Conservation (phyloP, 116 monocot genomes). For the Phalaenopsis hybrid region DNA sequence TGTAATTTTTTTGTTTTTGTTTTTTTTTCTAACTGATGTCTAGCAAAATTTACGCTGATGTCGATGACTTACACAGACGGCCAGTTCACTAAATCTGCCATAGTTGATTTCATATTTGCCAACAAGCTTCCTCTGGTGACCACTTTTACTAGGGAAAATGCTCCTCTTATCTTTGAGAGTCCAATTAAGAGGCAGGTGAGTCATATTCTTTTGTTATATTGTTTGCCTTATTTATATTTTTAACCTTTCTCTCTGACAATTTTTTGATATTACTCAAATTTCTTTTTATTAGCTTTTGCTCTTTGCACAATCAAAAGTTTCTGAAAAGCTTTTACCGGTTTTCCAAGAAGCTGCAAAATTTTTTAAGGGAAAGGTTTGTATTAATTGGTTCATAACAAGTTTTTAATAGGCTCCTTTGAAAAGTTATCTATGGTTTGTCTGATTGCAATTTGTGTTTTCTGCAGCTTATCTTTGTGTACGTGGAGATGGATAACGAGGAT, state of each 20-base stretch:
- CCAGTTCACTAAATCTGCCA: conserved; percentile 52
- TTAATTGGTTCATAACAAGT: background rate
- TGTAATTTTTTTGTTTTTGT: background rate
- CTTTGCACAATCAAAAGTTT: conserved; percentile 68
- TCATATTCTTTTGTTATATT: background rate
- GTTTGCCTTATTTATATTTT: background rate
- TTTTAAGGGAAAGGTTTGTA: conserved; percentile 88
- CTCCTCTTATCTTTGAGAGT: conserved; percentile 70
- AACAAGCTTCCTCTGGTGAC: conserved; percentile 86
- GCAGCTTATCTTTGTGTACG: conserved; percentile 85
- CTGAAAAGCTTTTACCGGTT: conserved; percentile 41
- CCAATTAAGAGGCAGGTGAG: conserved; percentile 84
- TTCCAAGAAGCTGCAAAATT: conserved; percentile 75
- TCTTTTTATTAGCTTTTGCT: conserved; percentile 55
- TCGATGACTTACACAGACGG: conserved; percentile 44
- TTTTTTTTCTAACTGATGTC: background rate
- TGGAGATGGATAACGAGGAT: conserved; percentile 80
- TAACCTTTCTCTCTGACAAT: background rate
- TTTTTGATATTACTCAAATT: background rate
- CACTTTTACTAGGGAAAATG: conserved; percentile 63
- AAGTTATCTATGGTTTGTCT: background rate
- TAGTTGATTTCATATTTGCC: conserved; percentile 72
- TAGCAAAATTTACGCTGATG: background rate
- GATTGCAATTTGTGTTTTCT: conserved; percentile 3
- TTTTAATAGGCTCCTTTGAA: background rate